Conservation (phyloP, 192 early-diverging fungal species). For the Coemansia sp. region DNA sequence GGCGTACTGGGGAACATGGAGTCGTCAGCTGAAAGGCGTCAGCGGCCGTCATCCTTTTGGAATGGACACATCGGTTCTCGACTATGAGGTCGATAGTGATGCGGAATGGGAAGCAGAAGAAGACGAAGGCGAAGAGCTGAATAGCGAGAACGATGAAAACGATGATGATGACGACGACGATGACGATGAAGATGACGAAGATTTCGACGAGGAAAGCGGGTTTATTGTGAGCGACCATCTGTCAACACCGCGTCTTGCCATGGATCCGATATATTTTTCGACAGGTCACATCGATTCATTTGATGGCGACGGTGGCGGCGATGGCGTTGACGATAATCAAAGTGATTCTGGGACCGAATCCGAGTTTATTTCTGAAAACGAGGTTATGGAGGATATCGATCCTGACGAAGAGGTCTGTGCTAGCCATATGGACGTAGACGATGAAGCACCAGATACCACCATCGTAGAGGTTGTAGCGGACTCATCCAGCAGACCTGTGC, state of each 20-base stretch:
- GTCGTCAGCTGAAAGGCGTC: constrained; percentile 60
- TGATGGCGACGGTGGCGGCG: background rate
- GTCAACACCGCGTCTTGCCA: background rate
- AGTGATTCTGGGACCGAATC: constrained; percentile 22
- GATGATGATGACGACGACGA: constrained; percentile 42
- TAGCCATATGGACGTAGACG: constrained; percentile 28
- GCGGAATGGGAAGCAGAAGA: constrained; percentile 87
- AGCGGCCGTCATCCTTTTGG: constrained; percentile 64
- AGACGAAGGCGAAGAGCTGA: constrained; percentile 85
- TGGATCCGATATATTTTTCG: background rate
- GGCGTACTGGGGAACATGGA: constrained; percentile 70
- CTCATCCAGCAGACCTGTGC: background rate
- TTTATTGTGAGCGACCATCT: constrained; percentile 77
- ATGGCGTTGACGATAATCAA: constrained; percentile 13
- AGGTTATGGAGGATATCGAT: constrained; percentile 44
- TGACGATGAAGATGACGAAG: constrained; percentile 62
- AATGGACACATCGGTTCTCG: constrained; percentile 62
- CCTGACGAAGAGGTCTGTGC: constrained; percentile 37
- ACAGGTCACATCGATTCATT: background rate
- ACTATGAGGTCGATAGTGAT: constrained; percentile 89
- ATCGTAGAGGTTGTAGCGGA: background rate
- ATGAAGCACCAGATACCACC: background rate
- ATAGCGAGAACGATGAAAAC: constrained; percentile 75
- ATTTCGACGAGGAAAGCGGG: constrained; percentile 83
- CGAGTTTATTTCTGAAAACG: constrained; percentile 42